phyloP scores from a whole-genome alignment of 2,329 filamentous ascomycete genomes.

The Alternaria incomplexa region DNA sequence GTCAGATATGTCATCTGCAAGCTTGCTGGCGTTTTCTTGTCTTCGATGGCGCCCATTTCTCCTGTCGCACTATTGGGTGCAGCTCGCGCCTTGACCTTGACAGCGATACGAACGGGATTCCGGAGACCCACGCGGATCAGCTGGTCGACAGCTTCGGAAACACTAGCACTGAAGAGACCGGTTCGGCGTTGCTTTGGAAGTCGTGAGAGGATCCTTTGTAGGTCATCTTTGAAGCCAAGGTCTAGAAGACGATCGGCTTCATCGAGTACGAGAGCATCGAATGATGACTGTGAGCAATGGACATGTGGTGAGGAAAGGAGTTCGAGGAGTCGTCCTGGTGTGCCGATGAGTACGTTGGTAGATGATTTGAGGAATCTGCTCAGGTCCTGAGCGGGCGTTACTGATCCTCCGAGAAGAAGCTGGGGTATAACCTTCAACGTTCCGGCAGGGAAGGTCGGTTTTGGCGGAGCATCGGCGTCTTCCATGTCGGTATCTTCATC shows the following conservation, averaged over 20 bases:
- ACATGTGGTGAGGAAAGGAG: conserved; percentile 86
- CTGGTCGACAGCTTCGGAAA: conserved; percentile 93
- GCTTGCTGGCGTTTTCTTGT: conserved; percentile 88
- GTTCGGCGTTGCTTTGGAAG: conserved; percentile 93
- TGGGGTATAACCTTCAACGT: conserved; percentile 75
- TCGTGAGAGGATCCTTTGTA: conserved; percentile 82
- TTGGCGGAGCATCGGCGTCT: conserved; percentile 47
- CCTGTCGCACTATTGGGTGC: conserved; percentile 47
- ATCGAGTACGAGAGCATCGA: conserved; percentile 90
- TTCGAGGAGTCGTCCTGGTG: conserved; percentile 87
- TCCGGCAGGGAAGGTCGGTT: conserved; percentile 53
- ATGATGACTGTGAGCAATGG: conserved; percentile 84
- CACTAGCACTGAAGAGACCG: conserved; percentile 90
- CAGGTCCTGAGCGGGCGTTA: conserved; percentile 82
- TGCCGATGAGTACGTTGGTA: conserved; percentile 88
- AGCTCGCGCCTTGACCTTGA: conserved; percentile 74
- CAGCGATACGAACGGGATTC: conserved; percentile 93
- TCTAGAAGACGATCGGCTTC: conserved; percentile 93
- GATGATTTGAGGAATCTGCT: conserved; percentile 82
- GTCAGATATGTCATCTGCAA: conserved; percentile 89
- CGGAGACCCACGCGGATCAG: conserved; percentile 89
- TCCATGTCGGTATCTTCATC: conserved; percentile 52
- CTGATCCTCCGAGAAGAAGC: conserved; percentile 77
- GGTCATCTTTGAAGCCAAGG: conserved; percentile 88
- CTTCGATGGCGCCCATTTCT: conserved; percentile 69